These are phyloP conservation scores for Dictyostelium citrinum DNA, from an alignment of 78 protist genomes.

Conservation along the genomic window DNA sequence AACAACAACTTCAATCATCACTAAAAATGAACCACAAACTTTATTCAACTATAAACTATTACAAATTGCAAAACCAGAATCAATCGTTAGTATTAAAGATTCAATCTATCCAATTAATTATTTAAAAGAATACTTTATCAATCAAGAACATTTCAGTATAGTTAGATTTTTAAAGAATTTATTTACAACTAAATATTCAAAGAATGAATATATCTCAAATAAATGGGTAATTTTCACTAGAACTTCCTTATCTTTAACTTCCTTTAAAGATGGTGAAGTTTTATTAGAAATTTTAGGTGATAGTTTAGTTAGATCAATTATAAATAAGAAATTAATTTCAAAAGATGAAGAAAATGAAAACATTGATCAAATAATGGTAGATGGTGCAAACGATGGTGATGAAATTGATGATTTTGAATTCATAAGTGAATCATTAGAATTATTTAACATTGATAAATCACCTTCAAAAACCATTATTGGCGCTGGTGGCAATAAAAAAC, in stretches of 20 bases:
- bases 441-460: background rate
- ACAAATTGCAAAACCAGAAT: slow-evolving; percentile 63
- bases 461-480: background rate
- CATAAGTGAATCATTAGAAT: background rate
- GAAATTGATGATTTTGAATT: background rate
- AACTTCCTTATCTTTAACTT: slow-evolving; percentile 8
- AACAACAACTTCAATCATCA: background rate
- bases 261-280: slow-evolving; percentile 16
- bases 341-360: background rate
- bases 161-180: slow-evolving; percentile 21
- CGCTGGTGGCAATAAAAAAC: background rate
- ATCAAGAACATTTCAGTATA: slow-evolving; percentile 70
- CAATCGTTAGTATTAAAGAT: background rate
- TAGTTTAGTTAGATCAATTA: background rate
- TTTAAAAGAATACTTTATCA: slow-evolving; percentile 28
- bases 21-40: background rate
- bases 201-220: slow-evolving; percentile 6
- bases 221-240: slow-evolving; percentile 67
- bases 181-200: background rate
- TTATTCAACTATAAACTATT: slow-evolving; percentile 27
- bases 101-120: background rate
- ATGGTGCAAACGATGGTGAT: background rate
- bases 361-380: background rate
- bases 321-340: background rate
- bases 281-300: background rate